Base-by-base conservation (phyloP, 202 grass and related monocot genomes). In the Setaria viridis region DNA sequence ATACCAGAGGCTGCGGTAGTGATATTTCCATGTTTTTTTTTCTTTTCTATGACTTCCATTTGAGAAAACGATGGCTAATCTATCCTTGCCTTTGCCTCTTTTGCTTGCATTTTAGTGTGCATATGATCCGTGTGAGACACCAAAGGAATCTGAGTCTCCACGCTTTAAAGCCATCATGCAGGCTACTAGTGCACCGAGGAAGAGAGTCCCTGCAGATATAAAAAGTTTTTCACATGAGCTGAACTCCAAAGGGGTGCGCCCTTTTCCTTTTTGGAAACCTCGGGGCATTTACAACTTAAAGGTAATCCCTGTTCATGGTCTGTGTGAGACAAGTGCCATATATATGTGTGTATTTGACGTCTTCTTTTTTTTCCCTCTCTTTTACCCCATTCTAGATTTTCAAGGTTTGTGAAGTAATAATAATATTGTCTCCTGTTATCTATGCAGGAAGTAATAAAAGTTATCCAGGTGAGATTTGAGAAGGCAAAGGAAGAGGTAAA, bases 131-230 rank as follows among this genome's bases (percentile, higher is more conserved):
- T 97, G 89, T 80, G 97, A 97, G 88, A 99, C 94, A 74, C 97
- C 97, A 84, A 99, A 96, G 84, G 97, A 99, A 87, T 99, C 97
- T 0, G 97, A 99, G 80, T 99, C 97, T 79, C 97, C 97, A 66
- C 97, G 97, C 69, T 99, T 99, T 86, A 99, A 99, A 85, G 97
- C 92, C 77, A 99, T 97, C 85, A 99, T 99, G 94, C 97, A 99
- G 89, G 94, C 97, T 56, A 99, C 97, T 29, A 99, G 97, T 90
- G 97, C 92, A 76, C 97, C 97, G 9, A 94, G 94, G 83, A 99
- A 99, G 90, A 97, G 91, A 88, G 77, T 78, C 42, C 97, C 97
- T 81, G 83, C 80, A 67, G 97, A 99, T 87, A 94, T 99, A 78
- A 99, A 99, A 87, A 96, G 93, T 83, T 99, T 93, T 85, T 99